Evolutionary conservation across 257 asterid species (phyloP), one percentile per base, ranked within the genome.

Genomic region (Jacaranda copaia): DNA sequence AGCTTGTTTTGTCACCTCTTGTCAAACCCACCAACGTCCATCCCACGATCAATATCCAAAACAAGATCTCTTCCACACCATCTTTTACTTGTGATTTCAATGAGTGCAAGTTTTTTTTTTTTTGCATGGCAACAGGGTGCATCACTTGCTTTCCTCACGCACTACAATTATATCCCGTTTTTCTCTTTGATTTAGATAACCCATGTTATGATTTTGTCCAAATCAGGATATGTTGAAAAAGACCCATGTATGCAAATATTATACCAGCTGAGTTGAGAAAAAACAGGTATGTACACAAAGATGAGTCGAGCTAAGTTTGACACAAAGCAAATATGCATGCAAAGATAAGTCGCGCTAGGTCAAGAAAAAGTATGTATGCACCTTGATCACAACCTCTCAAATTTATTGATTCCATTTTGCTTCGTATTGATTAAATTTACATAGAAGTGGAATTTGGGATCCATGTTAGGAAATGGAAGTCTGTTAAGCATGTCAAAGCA

Each of bases 71-170:
- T 55, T 60, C 74, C 77, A 83, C 86, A 83, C 86, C 74, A 75
- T 72, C 56, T 57, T 49, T 55, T 32, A 66, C 42, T 43, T 53
- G 74, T 83, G 81, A 16, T 68, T 67, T 79, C 81, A 79, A 59
- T 51, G 68, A 25, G 73, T 72, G 75, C 70, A 15, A 52, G 10
- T 46, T 42, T 38, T 46, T 74, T 66, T 66, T 82, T 39, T 57
- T 74, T 67, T 82, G 84, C 84, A 83, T 83, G 86, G 77, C 64
- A 75, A 70, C 73, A 83, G 64, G 71, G 66, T 18, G 52, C 68
- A 15, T 74, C 86, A 70, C 81, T 70, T 60, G 20, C 70, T 68
- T 68, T 57, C 81, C 38, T 58, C n/a, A 51, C 36, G 52, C 69
- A 51, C 67, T 80, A 67, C 49, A 19, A 3, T 46, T 53, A 39